Evolutionary conservation across 2,329 filamentous ascomycete genomes (phyloP).

Genomic region (Xylariaceae sp.): DNA sequence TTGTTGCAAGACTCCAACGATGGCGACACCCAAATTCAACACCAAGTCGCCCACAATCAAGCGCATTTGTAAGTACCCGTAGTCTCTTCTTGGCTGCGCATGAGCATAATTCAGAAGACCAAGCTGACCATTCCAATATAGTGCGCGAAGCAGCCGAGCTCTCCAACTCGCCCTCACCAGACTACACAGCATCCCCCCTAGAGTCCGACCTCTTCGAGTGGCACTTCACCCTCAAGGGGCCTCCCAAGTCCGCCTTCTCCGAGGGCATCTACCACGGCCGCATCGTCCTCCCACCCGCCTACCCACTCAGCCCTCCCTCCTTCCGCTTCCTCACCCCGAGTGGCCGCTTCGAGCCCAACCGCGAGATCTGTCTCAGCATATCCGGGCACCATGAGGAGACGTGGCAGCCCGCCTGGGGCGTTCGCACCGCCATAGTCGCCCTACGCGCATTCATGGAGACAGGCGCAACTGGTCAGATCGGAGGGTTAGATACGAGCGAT

Average conservation of each 20-base stretch:
- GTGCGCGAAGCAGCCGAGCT: conserved; percentile 92
- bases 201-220: conserved; percentile 94
- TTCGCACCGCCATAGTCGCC: conserved; percentile 79
- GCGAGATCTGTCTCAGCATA: conserved; percentile 94
- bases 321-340: conserved; percentile 93
- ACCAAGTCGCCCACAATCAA: conserved; percentile 81
- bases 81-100: not conserved
- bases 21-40: conserved; percentile 55
- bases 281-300: conserved; percentile 84
- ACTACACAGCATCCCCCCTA: conserved; percentile 81
- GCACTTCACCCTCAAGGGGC: conserved; percentile 96
- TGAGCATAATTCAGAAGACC: too few species aligned
- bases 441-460: conserved; percentile 92
- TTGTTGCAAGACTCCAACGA: conserved; percentile 24
- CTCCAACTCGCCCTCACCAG: conserved; percentile 72
- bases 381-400: conserved; percentile 95
- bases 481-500: conserved; percentile 76
- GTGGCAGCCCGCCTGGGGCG: conserved; percentile 98
- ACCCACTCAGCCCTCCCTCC: conserved; percentile 87
- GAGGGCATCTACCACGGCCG: conserved; percentile 91
- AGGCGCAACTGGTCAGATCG: conserved; percentile 81
- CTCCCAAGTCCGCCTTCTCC: conserved; percentile 75
- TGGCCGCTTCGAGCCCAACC: conserved; percentile 91
- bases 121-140: conserved; percentile 30
- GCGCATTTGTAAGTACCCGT: conserved; percentile 64